Evolutionary conservation across 306 rosid genomes (phyloP), one percentile per base, ranked within the genome.

Genomic region (Pterocarpus macrocarpus): DNA sequence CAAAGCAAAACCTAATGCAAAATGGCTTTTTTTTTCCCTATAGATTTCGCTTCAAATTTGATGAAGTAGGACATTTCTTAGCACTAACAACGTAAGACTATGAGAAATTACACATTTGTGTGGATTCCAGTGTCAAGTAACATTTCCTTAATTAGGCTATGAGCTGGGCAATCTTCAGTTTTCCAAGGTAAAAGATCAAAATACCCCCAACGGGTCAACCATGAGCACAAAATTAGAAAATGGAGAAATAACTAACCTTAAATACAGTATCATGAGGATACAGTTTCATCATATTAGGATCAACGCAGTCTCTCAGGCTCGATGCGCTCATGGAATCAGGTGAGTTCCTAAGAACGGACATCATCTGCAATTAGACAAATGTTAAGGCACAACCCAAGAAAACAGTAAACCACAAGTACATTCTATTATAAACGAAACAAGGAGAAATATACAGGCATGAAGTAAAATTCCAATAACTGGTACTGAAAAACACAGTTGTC

Each of bases 191-290:
- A 41, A 30, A 64, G 12, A 41, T 53, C 9, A 34, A 28, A 62
- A 12, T 11, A 9, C 2, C 38, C 43, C 5, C 41, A 3, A 38
- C 6, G 41, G 41, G 6, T 22, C 22, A 28, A 64, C 71, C 52
- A 73, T 41, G 13, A 57, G 35, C 52, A 3, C 7, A 59, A 58
- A 0, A 53, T 66, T 53, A 33, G 71, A 52, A 47, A 30, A 81
- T 39, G 44, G 74, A 55, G 22, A 61, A n/a, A 50, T 2, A 12
- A 56, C 67, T 82, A 82, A 90, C 94, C 98, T 90, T 88, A 64
- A 82, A 89, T 38, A 87, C 89, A 87, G 94, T 90, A 82, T 91
- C 98, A 89, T 81, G 94, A 69, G 94, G 94, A 86, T 91, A 89
- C 85, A 94, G 79, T 57, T 90, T 82, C 94, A 82, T 84, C 97